phyloP scores from a whole-genome alignment of 306 rosid genomes.

The Fragaria iinumae region DNA sequence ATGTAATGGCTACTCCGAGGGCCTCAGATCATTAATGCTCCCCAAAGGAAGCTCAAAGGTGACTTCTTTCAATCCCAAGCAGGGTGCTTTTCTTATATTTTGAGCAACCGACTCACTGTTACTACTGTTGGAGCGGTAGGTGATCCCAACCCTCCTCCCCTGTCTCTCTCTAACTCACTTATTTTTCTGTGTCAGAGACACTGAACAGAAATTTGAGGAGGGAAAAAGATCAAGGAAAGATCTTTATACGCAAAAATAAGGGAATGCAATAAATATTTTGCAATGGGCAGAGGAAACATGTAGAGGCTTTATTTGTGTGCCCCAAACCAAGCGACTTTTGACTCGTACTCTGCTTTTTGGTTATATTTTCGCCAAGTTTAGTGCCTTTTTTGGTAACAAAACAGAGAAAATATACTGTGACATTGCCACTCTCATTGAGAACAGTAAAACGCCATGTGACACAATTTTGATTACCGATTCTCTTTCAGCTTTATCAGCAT shows the following conservation, averaged over 20 bases:
- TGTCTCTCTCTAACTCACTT: neutral
- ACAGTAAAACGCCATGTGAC: neutral
- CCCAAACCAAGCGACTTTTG: constrained; percentile 2
- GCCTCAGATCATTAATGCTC: constrained; percentile 39
- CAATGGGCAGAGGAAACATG: constrained; percentile 8
- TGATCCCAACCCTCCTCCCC: constrained; percentile 30
- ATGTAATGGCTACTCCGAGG: constrained; percentile 46
- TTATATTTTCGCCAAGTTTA: neutral
- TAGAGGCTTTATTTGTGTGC: constrained; percentile 10
- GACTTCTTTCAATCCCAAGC: constrained; percentile 22
- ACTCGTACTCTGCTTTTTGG: neutral
- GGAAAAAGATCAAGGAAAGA: constrained; percentile 21
- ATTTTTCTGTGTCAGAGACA: constrained; percentile 23
- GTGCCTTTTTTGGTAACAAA: neutral
- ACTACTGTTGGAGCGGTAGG: constrained; percentile 27
- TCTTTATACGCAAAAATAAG: constrained; percentile 2
- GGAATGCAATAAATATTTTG: neutral
- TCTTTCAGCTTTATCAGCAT: neutral
- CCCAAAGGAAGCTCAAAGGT: constrained; percentile 39
- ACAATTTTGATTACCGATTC: neutral
- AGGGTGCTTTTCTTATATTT: constrained; percentile 26
- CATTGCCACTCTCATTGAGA: neutral
- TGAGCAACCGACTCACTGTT: constrained; percentile 26
- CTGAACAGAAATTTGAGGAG: constrained; percentile 22
- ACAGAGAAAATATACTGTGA: neutral